Percentiles rank a stretch among this genome's conserved stretches.
Conservation (phyloP, 2,329 filamentous ascomycete species). For the Penicillium sp. region DNA sequence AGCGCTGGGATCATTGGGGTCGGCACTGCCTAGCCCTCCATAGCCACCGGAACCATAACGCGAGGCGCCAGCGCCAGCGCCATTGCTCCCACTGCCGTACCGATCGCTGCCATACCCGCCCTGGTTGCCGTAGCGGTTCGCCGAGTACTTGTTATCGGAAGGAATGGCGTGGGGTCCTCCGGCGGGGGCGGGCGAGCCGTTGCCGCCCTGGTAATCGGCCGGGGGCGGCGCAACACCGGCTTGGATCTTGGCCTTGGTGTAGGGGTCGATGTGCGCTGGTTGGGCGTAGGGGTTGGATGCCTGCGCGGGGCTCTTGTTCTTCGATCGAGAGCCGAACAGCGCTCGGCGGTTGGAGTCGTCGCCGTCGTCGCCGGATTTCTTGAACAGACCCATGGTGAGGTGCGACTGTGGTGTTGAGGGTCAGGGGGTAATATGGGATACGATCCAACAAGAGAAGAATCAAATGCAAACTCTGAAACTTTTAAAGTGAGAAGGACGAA, state of each 20-base stretch:
- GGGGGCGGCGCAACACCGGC: constrained; percentile 43
- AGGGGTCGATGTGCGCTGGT: constrained; percentile 55
- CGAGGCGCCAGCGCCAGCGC: constrained; percentile 37
- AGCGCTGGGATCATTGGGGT: constrained; percentile 53
- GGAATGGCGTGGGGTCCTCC: constrained; percentile 34
- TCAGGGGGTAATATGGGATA: neutral
- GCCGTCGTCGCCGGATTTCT: constrained; percentile 58
- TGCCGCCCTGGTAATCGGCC: constrained; percentile 33
- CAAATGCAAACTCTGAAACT: neutral
- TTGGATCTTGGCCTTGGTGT: constrained; percentile 53
- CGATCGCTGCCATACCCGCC: constrained; percentile 55
- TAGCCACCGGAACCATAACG: constrained; percentile 56
- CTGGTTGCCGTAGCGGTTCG: constrained; percentile 48
- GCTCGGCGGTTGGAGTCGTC: constrained; percentile 55
- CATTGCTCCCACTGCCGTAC: constrained; percentile 51
- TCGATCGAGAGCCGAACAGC: constrained; percentile 61
- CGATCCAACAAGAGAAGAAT: constrained; percentile 2
- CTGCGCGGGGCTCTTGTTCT: constrained; percentile 56
- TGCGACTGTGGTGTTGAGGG: neutral
- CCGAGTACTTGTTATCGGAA: constrained; percentile 38
- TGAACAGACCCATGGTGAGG: constrained; percentile 45
- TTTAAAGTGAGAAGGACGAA: neutral
- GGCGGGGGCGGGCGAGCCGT: constrained; percentile 26
- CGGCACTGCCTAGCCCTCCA: constrained; percentile 55
- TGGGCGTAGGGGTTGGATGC: constrained; percentile 60